Evolutionary conservation across 164 flowering plant species (phyloP).

Genomic region (Magnolia changhungtana): DNA sequence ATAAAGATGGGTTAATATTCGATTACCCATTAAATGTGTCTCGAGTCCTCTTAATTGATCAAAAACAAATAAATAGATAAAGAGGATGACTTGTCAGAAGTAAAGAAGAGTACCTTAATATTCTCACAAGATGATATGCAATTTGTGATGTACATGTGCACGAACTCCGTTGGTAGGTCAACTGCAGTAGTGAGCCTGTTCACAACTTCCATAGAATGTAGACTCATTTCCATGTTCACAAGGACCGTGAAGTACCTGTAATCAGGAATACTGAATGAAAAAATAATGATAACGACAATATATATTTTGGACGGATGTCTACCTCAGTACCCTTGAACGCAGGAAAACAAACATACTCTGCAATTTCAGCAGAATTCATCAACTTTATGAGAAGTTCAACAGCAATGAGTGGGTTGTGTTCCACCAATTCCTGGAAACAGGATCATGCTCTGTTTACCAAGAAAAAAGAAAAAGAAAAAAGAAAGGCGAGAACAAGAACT

Average conservation of each 20-base stretch:
- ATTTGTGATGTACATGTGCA: slow-evolving; percentile 84
- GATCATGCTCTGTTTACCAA: background rate
- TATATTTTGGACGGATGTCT: background rate
- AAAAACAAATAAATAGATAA: background rate
- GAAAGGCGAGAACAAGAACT: background rate
- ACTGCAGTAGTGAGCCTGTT: slow-evolving; percentile 89
- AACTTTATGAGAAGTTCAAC: slow-evolving; percentile 88
- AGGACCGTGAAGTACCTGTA: slow-evolving; percentile 86
- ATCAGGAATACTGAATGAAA: background rate
- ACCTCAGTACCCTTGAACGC: background rate
- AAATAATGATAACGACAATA: background rate
- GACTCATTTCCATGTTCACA: slow-evolving; percentile 96
- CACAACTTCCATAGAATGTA: slow-evolving; percentile 99
- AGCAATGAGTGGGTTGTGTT: slow-evolving; percentile 94
- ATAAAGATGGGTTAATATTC: background rate
- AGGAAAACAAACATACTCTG: slow-evolving; percentile 49
- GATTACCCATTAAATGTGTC: background rate
- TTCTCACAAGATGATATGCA: slow-evolving; percentile 90
- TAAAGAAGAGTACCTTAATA: slow-evolving; percentile 55
- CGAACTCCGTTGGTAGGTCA: slow-evolving; percentile 86
- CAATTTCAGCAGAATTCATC: slow-evolving; percentile 84
- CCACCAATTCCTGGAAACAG: slow-evolving; percentile 82
- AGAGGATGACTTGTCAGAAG: background rate
- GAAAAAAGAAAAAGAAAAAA: background rate
- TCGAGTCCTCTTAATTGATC: background rate